Evolutionary conservation across 2,329 filamentous ascomycete species (phyloP), one percentile per base, ranked within the genome.

Genomic region (Thermomyces lanuginosus): DNA sequence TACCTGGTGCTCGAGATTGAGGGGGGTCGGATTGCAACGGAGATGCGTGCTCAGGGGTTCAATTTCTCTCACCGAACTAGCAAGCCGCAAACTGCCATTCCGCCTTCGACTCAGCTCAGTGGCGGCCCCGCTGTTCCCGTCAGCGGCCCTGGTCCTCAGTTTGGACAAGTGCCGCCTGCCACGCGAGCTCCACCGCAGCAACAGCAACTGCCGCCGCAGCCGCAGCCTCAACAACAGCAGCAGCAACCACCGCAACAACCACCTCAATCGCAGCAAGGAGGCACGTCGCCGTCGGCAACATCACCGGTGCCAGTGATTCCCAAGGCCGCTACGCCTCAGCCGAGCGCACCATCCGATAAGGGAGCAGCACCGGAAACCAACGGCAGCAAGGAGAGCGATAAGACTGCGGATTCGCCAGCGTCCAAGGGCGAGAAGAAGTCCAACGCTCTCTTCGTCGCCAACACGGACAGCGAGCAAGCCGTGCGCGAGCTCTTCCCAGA

Each of bases 11-110:
- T 98, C 31, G 89, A 98, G 51, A 76, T 98, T 33, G 89, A 98
- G 48, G 80, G 83, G 46, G 89, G 89, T 27, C 75, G 89, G 22
- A 95, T 98, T 41, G 89, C 84, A 24, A 98, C 89, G 0, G 89
- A 98, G 58, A 98, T 98, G 89, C 75, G 83, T 36, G 89, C 89
- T 12, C 89, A 98, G 48, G 89, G 89, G 21, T 98, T 98, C 69
- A 98, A 98, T 66, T 98, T 98, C 53, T 83, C 89, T 13, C 89
- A 98, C 53, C 77, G 89, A 42, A 81, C 79, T 37, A 75, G 79
- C 31, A 95, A 95, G 63, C 73, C 78, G 63, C 33, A 38, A 22
- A 41, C 42, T 26, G 38, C 55, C 50, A 41, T 35, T 21, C 36
- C 38, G 21, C 36, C 42, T 21, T 36, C 43, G 10, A 38, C 37